These are phyloP conservation scores for Amanita pseudoporphyria DNA, from an alignment of 768 basidiomycete genomes.

Conservation along the genomic window DNA sequence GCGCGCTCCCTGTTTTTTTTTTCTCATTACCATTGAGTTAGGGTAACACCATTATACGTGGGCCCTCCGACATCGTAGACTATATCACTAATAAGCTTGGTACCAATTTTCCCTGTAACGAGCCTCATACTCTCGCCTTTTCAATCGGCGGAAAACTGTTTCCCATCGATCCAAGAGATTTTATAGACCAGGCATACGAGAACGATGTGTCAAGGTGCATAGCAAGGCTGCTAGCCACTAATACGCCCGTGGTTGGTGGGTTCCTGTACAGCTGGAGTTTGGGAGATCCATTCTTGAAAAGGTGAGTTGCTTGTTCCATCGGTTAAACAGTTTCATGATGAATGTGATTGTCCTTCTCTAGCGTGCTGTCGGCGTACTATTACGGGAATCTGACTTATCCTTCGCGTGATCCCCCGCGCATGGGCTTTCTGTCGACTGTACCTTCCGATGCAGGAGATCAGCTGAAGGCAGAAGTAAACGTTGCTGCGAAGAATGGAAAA, in stretches of 20 bases:
- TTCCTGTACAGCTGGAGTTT: slow-evolving; percentile 73
- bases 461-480: slow-evolving; percentile 9
- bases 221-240: slow-evolving; percentile 51
- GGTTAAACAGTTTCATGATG: neutral
- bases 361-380: slow-evolving; percentile 58
- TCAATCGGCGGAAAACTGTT: slow-evolving; percentile 60
- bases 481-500: neutral
- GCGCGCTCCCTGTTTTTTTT: neutral
- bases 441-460: slow-evolving; percentile 38
- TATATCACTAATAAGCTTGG: slow-evolving; percentile 36
- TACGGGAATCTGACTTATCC: slow-evolving; percentile 66
- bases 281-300: slow-evolving; percentile 67
- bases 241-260: slow-evolving; percentile 46
- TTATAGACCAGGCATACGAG: slow-evolving; percentile 33
- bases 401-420: slow-evolving; percentile 54
- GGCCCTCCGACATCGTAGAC: slow-evolving; percentile 54
- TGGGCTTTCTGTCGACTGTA: slow-evolving; percentile 67
- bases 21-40: slow-evolving; percentile 15
- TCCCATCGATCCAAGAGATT: slow-evolving; percentile 70
- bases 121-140: slow-evolving; percentile 57
- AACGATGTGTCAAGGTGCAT: slow-evolving; percentile 34
- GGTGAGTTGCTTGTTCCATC: slow-evolving; percentile 26
- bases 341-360: slow-evolving; percentile 16
- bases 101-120: slow-evolving; percentile 41
- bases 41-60: slow-evolving; percentile 74